Evolutionary conservation across 331 rosid genomes (phyloP), one percentile per base, ranked within the genome.

Genomic region (Phaseolus coccineus): DNA sequence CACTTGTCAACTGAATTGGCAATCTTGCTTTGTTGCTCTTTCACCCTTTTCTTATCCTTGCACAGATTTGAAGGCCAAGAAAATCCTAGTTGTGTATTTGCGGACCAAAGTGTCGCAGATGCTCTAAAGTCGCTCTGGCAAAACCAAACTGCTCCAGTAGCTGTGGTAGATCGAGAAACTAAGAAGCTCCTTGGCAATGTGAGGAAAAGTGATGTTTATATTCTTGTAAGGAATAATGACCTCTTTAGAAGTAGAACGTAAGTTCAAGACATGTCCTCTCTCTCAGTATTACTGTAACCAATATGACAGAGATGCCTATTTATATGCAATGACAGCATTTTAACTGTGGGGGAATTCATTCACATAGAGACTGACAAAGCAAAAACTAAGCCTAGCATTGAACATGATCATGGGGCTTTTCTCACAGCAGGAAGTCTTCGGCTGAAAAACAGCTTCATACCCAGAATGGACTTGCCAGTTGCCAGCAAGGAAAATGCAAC

Each of bases 161-260:
- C 88, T 9, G 92, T 91, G 40, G 65, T 74, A 19, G 80, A 87
- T 76, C 44, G 68, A 77, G 77, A 78, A 61, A 84, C 50, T 53
- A 83, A 84, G 82, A 89, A 76, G 80, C 86, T 93, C 48, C 57
- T 88, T 2, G 97, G 94, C 31, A 74, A 83, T 84, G 80, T 93
- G 66, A 89, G 93, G 72, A 84, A 74, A 62, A 73, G 63, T 5
- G 88, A 91, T 25, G 46, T 85, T 62, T 84, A 77, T 82, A 88
- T 85, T 65, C 85, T 91, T 63, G 65, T 87, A 22, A 81, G 76
- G 80, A 85, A 77, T 24, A 87, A 90, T 61, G 68, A 76, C 37
- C 76, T 89, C 28, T 67, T 86, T 33, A 81, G 19, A 53, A 80
- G 78, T 59, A 86, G 85, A 84, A 80, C 31, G 88, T 87, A 75